phyloP scores from a whole-genome alignment of 495 filamentous ascomycete genomes.

The Penicillium coprophilum region DNA sequence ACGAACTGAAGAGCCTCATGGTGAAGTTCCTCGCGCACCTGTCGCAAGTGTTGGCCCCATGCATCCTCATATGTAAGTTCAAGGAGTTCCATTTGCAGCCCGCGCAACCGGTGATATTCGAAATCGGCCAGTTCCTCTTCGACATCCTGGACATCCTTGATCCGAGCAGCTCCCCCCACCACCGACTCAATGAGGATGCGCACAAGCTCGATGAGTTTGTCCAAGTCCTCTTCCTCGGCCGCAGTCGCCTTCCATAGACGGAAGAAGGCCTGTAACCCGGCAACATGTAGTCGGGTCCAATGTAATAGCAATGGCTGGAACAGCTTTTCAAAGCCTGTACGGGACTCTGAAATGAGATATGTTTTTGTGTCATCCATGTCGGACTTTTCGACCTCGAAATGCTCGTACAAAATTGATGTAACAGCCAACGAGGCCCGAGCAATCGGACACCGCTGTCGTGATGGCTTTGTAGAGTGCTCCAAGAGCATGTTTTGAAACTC shows the following conservation, averaged over 20 bases:
- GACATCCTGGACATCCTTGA: constrained; percentile 82
- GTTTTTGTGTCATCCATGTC: constrained; percentile 78
- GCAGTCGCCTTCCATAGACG: constrained; percentile 88
- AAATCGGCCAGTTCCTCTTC: constrained; percentile 87
- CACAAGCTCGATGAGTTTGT: constrained; percentile 86
- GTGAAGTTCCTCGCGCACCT: constrained; percentile 90
- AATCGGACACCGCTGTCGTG: constrained; percentile 78
- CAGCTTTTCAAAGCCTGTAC: constrained; percentile 76
- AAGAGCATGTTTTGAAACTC: constrained; percentile 86
- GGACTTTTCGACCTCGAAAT: constrained; percentile 90
- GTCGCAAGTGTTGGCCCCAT: constrained; percentile 86
- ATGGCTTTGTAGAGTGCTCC: constrained; percentile 77
- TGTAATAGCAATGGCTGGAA: constrained; percentile 89
- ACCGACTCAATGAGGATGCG: constrained; percentile 90
- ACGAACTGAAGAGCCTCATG: constrained; percentile 93
- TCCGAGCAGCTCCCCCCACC: constrained; percentile 77
- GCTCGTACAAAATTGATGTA: constrained; percentile 85
- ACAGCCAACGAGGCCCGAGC: constrained; percentile 84
- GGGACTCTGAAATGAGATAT: constrained; percentile 74
- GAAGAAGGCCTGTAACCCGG: constrained; percentile 85
- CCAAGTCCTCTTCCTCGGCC: constrained; percentile 81
- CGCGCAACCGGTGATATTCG: constrained; percentile 70
- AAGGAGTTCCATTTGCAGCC: constrained; percentile 92
- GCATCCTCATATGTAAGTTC: constrained; percentile 89
- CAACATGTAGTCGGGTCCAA: constrained; percentile 93